phyloP scores from a whole-genome alignment of 2,329 filamentous ascomycete genomes.

The Penicillium sp. region DNA sequence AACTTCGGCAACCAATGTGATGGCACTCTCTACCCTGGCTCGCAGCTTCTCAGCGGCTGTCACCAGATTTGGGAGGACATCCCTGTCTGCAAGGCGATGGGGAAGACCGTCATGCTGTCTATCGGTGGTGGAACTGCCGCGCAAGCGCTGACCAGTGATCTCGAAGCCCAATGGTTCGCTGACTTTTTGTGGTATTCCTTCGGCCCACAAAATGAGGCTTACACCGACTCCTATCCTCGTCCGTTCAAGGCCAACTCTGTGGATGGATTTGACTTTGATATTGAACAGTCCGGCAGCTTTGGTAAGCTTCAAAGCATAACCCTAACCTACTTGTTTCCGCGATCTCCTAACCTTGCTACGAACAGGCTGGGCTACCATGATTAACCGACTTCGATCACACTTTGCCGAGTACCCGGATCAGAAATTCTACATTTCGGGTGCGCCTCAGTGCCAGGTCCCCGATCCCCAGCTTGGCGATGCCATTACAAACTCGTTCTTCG shows the following conservation, averaged over 20 bases:
- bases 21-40: slow-evolving; percentile 41
- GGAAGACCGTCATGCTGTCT: slow-evolving; percentile 51
- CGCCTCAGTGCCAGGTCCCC: slow-evolving; percentile 56
- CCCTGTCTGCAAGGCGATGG: slow-evolving; percentile 41
- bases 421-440: slow-evolving; percentile 55
- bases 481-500: slow-evolving; percentile 50
- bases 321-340: background rate
- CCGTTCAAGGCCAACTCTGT: slow-evolving; percentile 51
- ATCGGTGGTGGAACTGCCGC: slow-evolving; percentile 49
- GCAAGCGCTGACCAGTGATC: slow-evolving; percentile 47
- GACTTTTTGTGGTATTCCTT: slow-evolving; percentile 55
- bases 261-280: slow-evolving; percentile 59
- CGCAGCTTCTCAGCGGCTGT: slow-evolving; percentile 48
- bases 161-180: slow-evolving; percentile 50
- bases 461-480: slow-evolving; percentile 51
- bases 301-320: slow-evolving; percentile 26
- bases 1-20: slow-evolving; percentile 62
- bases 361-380: slow-evolving; percentile 51
- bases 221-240: slow-evolving; percentile 42
- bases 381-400: slow-evolving; percentile 49
- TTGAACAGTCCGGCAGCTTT: slow-evolving; percentile 34
- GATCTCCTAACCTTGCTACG: background rate
- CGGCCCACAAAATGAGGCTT: slow-evolving; percentile 42
- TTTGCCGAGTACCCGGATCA: slow-evolving; percentile 38
- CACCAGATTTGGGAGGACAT: slow-evolving; percentile 48